These are phyloP conservation scores for Saccharomyces eubayanus DNA, from an alignment of 805 yeast species.

Conservation along the genomic window DNA sequence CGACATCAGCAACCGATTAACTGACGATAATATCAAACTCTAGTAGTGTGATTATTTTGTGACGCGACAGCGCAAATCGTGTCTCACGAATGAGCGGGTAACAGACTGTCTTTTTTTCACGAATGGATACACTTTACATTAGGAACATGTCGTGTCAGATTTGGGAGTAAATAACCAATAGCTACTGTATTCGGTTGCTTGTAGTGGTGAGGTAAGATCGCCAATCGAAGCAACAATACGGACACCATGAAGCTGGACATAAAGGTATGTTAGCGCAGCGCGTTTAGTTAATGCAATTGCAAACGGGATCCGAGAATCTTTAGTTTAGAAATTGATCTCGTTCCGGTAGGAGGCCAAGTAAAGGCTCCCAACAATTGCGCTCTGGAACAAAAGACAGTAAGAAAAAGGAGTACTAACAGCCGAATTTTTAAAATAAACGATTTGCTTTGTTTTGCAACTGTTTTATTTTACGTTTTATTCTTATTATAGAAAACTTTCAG, in stretches of 20 bases:
- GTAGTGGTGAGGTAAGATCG: neutral
- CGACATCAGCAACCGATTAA: neutral
- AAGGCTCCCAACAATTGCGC: neutral
- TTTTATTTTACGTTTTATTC: constrained; percentile 1
- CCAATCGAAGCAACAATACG: constrained; percentile 1
- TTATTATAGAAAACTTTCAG: constrained; percentile 61
- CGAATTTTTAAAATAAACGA: constrained; percentile 9
- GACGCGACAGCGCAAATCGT: neutral
- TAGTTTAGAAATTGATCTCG: neutral
- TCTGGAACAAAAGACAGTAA: neutral
- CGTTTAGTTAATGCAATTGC: neutral
- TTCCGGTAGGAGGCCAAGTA: constrained; percentile 35
- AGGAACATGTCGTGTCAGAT: neutral
- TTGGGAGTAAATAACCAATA: constrained; percentile 2
- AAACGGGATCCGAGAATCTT: neutral
- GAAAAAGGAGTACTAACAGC: neutral
- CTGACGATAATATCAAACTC: neutral
- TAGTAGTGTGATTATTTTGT: neutral
- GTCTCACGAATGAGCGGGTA: neutral
- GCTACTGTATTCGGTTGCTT: neutral
- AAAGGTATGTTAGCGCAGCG: constrained; percentile 15
- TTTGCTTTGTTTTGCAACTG: neutral
- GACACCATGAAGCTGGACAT: constrained; percentile 25
- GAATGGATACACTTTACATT: neutral
- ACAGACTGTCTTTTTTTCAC: neutral